phyloP scores from a whole-genome alignment of 148 eudicot species.

The Heliosperma pusillum region DNA sequence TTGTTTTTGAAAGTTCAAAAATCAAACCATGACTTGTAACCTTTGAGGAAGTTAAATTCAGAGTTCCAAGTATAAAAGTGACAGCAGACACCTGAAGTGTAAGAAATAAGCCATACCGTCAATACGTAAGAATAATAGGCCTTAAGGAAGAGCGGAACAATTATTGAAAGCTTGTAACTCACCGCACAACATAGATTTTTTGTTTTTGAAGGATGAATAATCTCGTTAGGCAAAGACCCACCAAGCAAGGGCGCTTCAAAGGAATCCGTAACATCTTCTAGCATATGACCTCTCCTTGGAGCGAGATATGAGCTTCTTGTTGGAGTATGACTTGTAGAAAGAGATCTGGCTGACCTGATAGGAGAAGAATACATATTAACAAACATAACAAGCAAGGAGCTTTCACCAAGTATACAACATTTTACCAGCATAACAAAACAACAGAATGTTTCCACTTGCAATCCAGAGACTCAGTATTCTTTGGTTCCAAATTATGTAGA shows the following conservation, averaged over 20 bases:
- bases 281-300: conserved; percentile 25
- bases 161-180: conserved; percentile 29
- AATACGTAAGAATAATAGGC: background rate
- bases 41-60: conserved; percentile 29
- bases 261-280: conserved; percentile 25
- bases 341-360: conserved; percentile 71
- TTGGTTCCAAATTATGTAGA: background rate
- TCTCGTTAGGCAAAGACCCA: conserved; percentile 33
- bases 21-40: conserved; percentile 22
- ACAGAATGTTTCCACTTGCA: background rate
- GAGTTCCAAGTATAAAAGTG: conserved; percentile 39
- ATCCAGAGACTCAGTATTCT: no score
- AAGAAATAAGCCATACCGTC: background rate
- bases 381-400: background rate
- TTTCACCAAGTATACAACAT: background rate
- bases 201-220: conserved; percentile 34
- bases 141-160: background rate
- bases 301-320: conserved; percentile 38
- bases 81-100: conserved; percentile 43
- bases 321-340: conserved; percentile 59
- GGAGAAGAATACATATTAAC: background rate
- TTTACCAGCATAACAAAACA: background rate
- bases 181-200: conserved; percentile 63
- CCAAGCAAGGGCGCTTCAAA: conserved; percentile 57
- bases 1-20: conserved; percentile 22